phyloP scores from a whole-genome alignment of 805 yeast genomes.

The Metahyphopichia silvanorum region DNA sequence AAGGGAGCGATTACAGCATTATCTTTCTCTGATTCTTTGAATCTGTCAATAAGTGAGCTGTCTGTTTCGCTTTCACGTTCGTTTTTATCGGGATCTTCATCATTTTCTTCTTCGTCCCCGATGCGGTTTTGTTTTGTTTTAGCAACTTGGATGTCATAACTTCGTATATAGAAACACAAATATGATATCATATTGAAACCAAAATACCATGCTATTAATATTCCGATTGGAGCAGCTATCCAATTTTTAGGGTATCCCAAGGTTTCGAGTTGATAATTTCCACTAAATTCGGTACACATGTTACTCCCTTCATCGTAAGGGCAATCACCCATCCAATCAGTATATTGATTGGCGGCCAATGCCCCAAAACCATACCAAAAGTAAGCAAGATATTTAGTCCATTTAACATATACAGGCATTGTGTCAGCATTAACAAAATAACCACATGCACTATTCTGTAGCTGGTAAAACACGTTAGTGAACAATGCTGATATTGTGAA shows the following conservation, averaged over 20 bases:
- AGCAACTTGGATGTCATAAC: slow-evolving; percentile 53
- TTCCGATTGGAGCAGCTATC: slow-evolving; percentile 63
- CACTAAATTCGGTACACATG: slow-evolving; percentile 45
- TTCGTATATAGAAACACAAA: slow-evolving; percentile 43
- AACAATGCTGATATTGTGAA: slow-evolving; percentile 59
- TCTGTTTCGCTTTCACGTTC: slow-evolving; percentile 4
- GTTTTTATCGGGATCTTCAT: slow-evolving; percentile 9
- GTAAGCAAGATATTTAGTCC: slow-evolving; percentile 77
- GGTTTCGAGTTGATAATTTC: slow-evolving; percentile 48
- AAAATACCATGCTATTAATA: slow-evolving; percentile 54
- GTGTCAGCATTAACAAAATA: slow-evolving; percentile 69
- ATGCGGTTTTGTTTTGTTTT: slow-evolving; percentile 29
- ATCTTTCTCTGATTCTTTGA: neutral
- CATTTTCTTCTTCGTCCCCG: slow-evolving; percentile 22
- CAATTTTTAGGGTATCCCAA: slow-evolving; percentile 66
- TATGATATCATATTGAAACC: slow-evolving; percentile 52
- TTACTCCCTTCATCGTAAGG: slow-evolving; percentile 21
- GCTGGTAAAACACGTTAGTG: slow-evolving; percentile 62
- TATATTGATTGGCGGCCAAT: slow-evolving; percentile 59
- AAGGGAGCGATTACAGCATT: neutral
- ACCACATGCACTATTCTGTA: slow-evolving; percentile 79
- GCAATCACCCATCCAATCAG: slow-evolving; percentile 60
- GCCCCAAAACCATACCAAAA: slow-evolving; percentile 80
- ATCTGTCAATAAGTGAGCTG: too few relatives aligned
- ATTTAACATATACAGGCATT: slow-evolving; percentile 82